Conservation (phyloP, 805 yeast species). For the Teunomyces funiuensis region DNA sequence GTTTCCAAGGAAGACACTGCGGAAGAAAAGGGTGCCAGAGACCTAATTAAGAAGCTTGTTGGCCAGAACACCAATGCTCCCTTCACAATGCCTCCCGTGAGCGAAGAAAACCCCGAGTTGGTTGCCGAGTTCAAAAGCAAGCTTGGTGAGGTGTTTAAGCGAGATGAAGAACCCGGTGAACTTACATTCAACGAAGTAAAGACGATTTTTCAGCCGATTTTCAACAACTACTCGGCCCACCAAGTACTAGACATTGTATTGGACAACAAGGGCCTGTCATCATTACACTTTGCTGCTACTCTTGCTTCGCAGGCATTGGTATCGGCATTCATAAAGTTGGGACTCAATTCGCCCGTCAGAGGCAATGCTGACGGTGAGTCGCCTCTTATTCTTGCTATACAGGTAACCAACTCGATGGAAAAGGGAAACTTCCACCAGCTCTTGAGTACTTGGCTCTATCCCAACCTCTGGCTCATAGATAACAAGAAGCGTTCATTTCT, state of each 20-base stretch:
- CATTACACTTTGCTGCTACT: constrained; percentile 44
- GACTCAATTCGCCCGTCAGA: constrained; percentile 38
- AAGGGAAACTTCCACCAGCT: constrained; percentile 70
- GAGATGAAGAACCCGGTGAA: constrained; percentile 22
- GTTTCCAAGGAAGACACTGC: constrained; percentile 6
- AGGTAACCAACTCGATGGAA: constrained; percentile 81
- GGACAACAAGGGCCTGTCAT: constrained; percentile 41
- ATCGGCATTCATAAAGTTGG: constrained; percentile 32
- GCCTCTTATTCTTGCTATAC: constrained; percentile 66
- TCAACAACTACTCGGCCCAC: constrained; percentile 15
- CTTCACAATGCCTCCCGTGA: constrained; percentile 49
- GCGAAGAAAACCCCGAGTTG: constrained; percentile 29
- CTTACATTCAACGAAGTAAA: constrained; percentile 24
- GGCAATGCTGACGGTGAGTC: constrained; percentile 41
- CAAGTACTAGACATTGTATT: constrained; percentile 32
- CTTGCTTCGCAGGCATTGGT: constrained; percentile 39
- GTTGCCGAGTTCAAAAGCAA: constrained; percentile 32
- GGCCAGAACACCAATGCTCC: constrained; percentile 44
- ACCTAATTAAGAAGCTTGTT: constrained; percentile 6
- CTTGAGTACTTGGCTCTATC: constrained; percentile 66
- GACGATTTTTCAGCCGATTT: constrained; percentile 21
- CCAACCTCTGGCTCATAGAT: constrained; percentile 48
- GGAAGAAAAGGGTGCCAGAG: background rate
- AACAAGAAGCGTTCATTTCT: constrained; percentile 73
- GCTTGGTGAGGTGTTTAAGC: constrained; percentile 37